These are phyloP conservation scores for Quercus aquifolioides DNA, from an alignment of 306 rosid species.

Conservation along the genomic window DNA sequence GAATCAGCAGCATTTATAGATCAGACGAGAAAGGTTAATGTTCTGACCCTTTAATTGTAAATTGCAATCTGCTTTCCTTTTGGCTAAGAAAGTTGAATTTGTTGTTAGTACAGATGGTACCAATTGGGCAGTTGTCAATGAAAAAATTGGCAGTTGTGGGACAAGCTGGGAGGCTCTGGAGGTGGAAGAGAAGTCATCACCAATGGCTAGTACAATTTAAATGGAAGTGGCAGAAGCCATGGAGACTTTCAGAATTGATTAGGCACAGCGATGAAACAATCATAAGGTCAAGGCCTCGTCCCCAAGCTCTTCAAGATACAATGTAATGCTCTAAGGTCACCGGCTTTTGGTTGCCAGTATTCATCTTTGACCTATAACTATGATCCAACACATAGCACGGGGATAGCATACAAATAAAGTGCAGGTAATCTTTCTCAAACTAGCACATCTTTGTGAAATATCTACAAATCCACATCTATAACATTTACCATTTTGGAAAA, in stretches of 20 bases:
- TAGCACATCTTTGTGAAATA: neutral
- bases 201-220: slow-evolving; percentile 93
- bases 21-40: slow-evolving; percentile 70
- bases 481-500: neutral
- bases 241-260: slow-evolving; percentile 96
- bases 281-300: slow-evolving; percentile 76
- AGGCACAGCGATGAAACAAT: slow-evolving; percentile 92
- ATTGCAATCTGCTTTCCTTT: slow-evolving; percentile 16
- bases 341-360: slow-evolving; percentile 28
- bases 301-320: slow-evolving; percentile 54
- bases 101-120: slow-evolving; percentile 72
- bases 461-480: neutral
- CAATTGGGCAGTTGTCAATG: slow-evolving; percentile 75
- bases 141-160: slow-evolving; percentile 80
- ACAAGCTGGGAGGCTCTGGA: slow-evolving; percentile 91
- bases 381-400: slow-evolving; percentile 29
- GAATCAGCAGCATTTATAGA: slow-evolving; percentile 71
- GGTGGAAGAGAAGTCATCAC: slow-evolving; percentile 99
- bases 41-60: slow-evolving; percentile 14
- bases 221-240: slow-evolving; percentile 99
- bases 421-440: slow-evolving; percentile 34
- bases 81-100: slow-evolving; percentile 28
- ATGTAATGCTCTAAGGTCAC: slow-evolving; percentile 40
- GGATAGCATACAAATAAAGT: slow-evolving; percentile 30
- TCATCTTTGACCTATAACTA: slow-evolving; percentile 42